A percentile compares a stretch with the other conserved stretches of the same genome.
Conservation (phyloP, 805 yeast genomes). For the Candida boleticola region DNA sequence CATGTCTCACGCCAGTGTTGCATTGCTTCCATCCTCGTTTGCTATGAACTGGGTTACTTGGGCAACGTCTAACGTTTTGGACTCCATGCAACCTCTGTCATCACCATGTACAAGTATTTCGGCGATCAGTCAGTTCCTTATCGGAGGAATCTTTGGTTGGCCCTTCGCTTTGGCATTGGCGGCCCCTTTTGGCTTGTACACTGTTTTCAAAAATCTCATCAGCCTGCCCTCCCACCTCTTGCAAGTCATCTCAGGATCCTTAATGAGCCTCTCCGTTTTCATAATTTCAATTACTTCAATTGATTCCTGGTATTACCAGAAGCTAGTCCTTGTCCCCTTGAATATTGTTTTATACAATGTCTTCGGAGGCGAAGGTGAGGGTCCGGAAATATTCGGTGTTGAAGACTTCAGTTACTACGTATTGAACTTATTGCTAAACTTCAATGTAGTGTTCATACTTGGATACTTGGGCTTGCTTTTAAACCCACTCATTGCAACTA, state of each 20-base stretch:
- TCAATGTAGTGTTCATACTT: conserved; percentile 53
- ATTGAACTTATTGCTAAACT: conserved; percentile 68
- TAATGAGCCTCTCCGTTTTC: conserved; percentile 14
- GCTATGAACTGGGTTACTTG: conserved; percentile 52
- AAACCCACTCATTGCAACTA: conserved; percentile 15
- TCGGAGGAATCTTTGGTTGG: conserved; percentile 90
- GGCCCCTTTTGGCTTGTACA: conserved; percentile 53
- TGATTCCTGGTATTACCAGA: conserved; percentile 64
- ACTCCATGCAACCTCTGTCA: conserved; percentile 11
- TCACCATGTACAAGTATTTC: conserved; percentile 12
- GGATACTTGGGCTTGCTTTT: conserved; percentile 38
- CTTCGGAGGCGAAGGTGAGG: conserved; percentile 60
- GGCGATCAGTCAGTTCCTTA: conserved; percentile 43
- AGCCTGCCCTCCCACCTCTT: conserved; percentile 6
- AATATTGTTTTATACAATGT: conserved; percentile 87
- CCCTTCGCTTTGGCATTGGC: conserved; percentile 75
- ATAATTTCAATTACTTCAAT: conserved; percentile 31
- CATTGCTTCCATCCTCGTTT: conserved; percentile 80
- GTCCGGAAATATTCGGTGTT: conserved; percentile 88
- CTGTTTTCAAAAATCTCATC: conserved; percentile 9
- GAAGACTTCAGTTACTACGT: conserved; percentile 77
- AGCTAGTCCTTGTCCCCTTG: conserved; percentile 65
- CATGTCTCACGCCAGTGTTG: conserved; percentile 83
- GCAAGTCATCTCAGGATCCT: conserved; percentile 1
- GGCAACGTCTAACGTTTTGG: conserved; percentile 40